Conservation (phyloP, 2,329 filamentous ascomycete genomes). For the Cladophialophora carrionii region DNA sequence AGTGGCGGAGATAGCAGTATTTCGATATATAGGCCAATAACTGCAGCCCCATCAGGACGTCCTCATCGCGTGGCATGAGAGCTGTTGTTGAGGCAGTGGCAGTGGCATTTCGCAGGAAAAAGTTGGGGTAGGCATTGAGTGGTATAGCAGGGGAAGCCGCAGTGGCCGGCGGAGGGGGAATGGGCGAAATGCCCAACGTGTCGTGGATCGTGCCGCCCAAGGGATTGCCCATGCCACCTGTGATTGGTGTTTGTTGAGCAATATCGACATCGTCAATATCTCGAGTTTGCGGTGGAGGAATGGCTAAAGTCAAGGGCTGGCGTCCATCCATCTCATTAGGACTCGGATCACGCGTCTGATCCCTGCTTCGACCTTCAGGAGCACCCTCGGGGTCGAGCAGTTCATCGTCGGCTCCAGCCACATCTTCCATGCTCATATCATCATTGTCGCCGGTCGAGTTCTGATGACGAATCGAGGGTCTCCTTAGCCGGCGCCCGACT, state of each 20-base stretch:
- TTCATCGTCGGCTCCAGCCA: constrained; percentile 64
- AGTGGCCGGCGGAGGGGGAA: constrained; percentile 65
- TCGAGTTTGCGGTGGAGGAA: constrained; percentile 77
- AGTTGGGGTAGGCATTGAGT: constrained; percentile 74
- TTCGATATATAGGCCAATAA: constrained; percentile 97
- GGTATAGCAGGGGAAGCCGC: constrained; percentile 74
- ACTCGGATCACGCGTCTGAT: constrained; percentile 32
- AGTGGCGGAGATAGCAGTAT: constrained; percentile 92
- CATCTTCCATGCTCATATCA: constrained; percentile 81
- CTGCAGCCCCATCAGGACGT: constrained; percentile 97
- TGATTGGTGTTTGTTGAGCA: constrained; percentile 79
- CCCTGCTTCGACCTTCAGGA: constrained; percentile 66
- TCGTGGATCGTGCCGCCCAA: constrained; percentile 69
- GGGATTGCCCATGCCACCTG: constrained; percentile 79
- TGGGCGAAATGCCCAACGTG: constrained; percentile 72
- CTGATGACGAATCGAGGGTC: constrained; percentile 87
- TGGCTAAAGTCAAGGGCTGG: constrained; percentile 67
- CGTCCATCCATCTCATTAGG: constrained; percentile 29
- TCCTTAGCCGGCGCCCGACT: constrained; percentile 63
- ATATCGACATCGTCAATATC: constrained; percentile 93
- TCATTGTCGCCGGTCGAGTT: constrained; percentile 85
- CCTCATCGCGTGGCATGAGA: constrained; percentile 93
- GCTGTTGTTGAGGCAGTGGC: constrained; percentile 74
- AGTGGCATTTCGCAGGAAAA: constrained; percentile 73
- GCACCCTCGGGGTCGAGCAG: constrained; percentile 66